phyloP scores from a whole-genome alignment of 805 yeast species.

The Sungouiella thailandica region DNA sequence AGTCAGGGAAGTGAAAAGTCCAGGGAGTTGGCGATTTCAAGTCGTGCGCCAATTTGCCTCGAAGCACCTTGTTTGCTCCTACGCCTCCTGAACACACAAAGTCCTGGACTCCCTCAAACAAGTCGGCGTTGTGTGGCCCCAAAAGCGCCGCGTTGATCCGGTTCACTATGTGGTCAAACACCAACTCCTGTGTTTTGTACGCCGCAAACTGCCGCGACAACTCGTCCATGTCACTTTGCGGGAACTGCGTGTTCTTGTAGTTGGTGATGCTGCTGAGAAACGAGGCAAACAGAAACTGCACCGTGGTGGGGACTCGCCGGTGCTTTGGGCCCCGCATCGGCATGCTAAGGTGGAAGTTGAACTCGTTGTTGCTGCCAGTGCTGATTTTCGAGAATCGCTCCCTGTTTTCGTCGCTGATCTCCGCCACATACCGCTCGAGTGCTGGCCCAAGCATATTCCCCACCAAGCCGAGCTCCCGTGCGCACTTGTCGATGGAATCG shows the following conservation, averaged over 20 bases:
- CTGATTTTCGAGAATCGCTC: conserved; percentile 16
- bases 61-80: conserved; percentile 62
- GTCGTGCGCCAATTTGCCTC: conserved; percentile 42
- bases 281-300: conserved; percentile 70
- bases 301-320: conserved; percentile 20
- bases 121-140: conserved; percentile 30
- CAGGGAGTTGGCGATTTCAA: conserved; percentile 19
- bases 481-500: conserved; percentile 90
- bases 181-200: conserved; percentile 53
- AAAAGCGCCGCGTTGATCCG: conserved; percentile 52
- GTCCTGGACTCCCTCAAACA: conserved; percentile 40
- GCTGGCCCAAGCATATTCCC: conserved; percentile 89
- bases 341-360: conserved; percentile 21
- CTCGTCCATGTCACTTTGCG: conserved; percentile 38
- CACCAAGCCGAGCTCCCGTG: conserved; percentile 70
- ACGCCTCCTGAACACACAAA: conserved; percentile 94
- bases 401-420: conserved; percentile 22
- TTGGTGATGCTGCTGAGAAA: conserved; percentile 54
- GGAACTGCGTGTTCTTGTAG: conserved; percentile 14
- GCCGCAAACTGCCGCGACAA: conserved; percentile 48
- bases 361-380: conserved; percentile 18
- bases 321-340: conserved; percentile 33
- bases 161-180: conserved; percentile 69
- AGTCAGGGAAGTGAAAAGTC: conserved; percentile 62
- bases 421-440: conserved; percentile 52